Evolutionary conservation across 2,329 filamentous ascomycete genomes (phyloP), one percentile per base, ranked within the genome.

Genomic region (Pseudofabraea citricarpa): DNA sequence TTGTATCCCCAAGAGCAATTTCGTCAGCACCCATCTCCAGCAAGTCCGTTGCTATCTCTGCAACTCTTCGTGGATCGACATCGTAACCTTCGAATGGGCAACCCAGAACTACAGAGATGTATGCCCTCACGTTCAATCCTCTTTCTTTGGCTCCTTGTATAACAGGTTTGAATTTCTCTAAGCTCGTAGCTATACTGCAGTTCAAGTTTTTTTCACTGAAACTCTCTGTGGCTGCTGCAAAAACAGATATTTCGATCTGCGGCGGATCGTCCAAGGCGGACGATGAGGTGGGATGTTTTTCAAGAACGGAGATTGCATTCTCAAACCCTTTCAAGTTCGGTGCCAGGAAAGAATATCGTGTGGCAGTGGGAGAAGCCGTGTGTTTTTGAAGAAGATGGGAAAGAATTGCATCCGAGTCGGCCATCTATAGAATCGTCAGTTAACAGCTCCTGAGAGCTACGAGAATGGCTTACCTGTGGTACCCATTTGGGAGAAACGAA

Each of bases 1-100:
- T 91, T 0, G 90, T 96, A 59, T 95, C 90, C 6, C 89, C 90
- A 1, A 95, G 77, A 2, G 86, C 87, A 53, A 96, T 90, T 71
- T 95, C 89, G 59, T 95, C 88, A 16, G 88, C 90, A 15, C 90
- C 90, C 72, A 91, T 87, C 58, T 90, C 86, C 1, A 95, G 72
- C 38, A 95, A 67, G 57, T 72, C 81, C 47, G 71, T 76, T 0
- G 85, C 83, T 35, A 86, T 78, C 52, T 84, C 75, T 0, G 80
- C 81, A 0, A 86, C 81, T 49, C 68, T 71, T 57, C 75, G 73
- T 23, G 81, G 80, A 53, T 82, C 70, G 3, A 84, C 80, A 41
- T 82, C 75, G 59, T 73, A 72, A 3, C 81, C 82, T 53, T 83
- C 80, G 49, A 85, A 93, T 0, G 88, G 88, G 52, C 88, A 94